phyloP scores from a whole-genome alignment of 2,329 filamentous ascomycete species.

The Cladorrhinum sp. region DNA sequence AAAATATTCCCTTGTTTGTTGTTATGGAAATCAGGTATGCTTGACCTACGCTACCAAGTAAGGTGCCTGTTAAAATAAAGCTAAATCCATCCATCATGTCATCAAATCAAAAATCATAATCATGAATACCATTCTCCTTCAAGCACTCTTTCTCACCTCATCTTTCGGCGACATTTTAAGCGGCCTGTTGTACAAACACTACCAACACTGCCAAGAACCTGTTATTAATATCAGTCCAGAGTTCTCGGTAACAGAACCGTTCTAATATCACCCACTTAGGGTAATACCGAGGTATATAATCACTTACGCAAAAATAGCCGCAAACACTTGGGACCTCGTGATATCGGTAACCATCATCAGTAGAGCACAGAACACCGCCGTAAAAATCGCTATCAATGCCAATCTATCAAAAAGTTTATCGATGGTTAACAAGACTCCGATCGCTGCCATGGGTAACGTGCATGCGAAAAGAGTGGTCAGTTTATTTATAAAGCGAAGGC shows the following conservation, averaged over 20 bases:
- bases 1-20: too few species aligned
- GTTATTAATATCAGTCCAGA: neutral
- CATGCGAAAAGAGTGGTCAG: neutral
- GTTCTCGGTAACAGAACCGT: neutral
- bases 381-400: neutral
- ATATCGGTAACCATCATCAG: neutral
- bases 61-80: too few species aligned
- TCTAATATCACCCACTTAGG: too few species aligned
- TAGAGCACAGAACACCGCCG: neutral
- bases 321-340: neutral
- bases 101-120: too few species aligned
- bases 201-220: conserved; percentile 2
- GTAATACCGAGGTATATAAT: too few species aligned
- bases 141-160: too few species aligned
- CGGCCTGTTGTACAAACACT: neutral
- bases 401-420: neutral
- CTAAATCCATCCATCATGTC: too few species aligned
- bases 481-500: neutral
- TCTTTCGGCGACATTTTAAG: too few species aligned
- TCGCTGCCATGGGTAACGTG: neutral
- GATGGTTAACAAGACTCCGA: neutral
- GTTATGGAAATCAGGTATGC: too few species aligned
- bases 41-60: too few species aligned
- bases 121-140: too few species aligned
- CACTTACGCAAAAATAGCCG: conserved; percentile 2